A percentile compares a stretch with the other conserved stretches of the same genome.
These are phyloP conservation scores for Colletotrichum australisinense DNA, from an alignment of 2,329 filamentous ascomycete genomes.

Conservation along the genomic window DNA sequence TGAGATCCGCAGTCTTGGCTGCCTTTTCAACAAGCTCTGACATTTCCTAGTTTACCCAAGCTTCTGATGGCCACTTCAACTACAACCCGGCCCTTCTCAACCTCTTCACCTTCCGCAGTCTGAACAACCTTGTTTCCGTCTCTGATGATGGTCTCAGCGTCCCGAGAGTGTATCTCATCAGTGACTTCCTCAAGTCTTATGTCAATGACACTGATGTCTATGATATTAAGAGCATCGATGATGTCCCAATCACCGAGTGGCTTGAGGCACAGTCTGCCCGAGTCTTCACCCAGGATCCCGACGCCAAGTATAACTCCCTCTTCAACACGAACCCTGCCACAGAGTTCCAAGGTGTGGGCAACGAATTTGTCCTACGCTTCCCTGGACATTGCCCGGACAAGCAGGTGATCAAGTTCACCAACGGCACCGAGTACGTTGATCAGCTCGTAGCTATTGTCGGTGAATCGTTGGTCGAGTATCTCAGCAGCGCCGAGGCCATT, in stretches of 20 bases:
- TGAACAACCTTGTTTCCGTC: constrained; percentile 32
- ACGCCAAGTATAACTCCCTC: constrained; percentile 38
- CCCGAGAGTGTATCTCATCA: constrained; percentile 26
- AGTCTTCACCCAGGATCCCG: constrained; percentile 36
- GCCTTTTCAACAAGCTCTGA: not conserved
- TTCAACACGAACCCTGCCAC: constrained; percentile 18
- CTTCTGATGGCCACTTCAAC: constrained; percentile 36
- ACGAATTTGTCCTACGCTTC: not conserved
- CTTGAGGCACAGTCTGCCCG: constrained; percentile 19
- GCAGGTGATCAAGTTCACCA: constrained; percentile 30
- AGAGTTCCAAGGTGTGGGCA: not conserved
- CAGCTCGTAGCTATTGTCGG: not conserved
- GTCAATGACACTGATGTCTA: constrained; percentile 20
- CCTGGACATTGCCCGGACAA: constrained; percentile 3
- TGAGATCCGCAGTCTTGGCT: not conserved
- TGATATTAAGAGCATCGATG: constrained; percentile 37
- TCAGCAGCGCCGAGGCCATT: constrained; percentile 7
- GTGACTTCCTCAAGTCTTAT: constrained; percentile 7
- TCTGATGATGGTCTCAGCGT: constrained; percentile 26
- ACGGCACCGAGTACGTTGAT: constrained; percentile 15
- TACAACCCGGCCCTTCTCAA: constrained; percentile 34
- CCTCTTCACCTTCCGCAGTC: constrained; percentile 24
- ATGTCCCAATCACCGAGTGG: constrained; percentile 17
- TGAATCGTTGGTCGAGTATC: not conserved
- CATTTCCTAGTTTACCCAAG: constrained; percentile 2